Evolutionary conservation across 495 filamentous ascomycete genomes (phyloP), one percentile per base, ranked within the genome.

Genomic region (Daldinia caldariorum): DNA sequence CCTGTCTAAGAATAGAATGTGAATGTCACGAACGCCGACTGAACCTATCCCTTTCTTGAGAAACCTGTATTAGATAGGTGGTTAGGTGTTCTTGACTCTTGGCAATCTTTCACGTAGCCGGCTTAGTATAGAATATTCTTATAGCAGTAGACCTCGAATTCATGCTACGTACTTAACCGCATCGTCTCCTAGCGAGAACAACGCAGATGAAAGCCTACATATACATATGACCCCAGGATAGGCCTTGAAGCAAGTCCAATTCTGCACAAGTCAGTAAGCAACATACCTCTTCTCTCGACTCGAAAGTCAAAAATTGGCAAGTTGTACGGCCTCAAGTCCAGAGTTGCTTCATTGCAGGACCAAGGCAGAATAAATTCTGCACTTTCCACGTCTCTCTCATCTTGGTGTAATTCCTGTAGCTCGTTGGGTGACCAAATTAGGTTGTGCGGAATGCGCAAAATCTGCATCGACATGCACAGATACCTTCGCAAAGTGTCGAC

Each of bases 181-280:
- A 29, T 53, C 57, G 65, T 56, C 72, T 75, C 70, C 57, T 69
- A 70, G 26, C 13, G 75, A 73, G 72, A 41, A 59, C 66, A 70
- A 70, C 8, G 41, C 50, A 35, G 35, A 67, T 53, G 29, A 12
- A 32, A 61, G 56, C 70, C 75, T 73, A 77, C 58, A 54, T 73
- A 58, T 34, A 63, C 63, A 73, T 73, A 60, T 31, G 41, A 60
- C 64, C 55, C 38, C 34, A 37, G 54, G 20, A 37, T 47, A 43
- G 59, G 45, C 29, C 38, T 59, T 41, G 51, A 49, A 71, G 66
- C 61, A 68, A 43, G 59, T 77, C 60, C 67, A 71, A 71, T 71
- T 71, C 67, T 75, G 70, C 61, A 62, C 57, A 64, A 64, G 74
- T 75, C 61, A 77, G 75, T 45, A 70, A 70, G 59, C 49, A 63